phyloP scores from a whole-genome alignment of 2,329 filamentous ascomycete species.

The Pseudogymnoascus sp. region DNA sequence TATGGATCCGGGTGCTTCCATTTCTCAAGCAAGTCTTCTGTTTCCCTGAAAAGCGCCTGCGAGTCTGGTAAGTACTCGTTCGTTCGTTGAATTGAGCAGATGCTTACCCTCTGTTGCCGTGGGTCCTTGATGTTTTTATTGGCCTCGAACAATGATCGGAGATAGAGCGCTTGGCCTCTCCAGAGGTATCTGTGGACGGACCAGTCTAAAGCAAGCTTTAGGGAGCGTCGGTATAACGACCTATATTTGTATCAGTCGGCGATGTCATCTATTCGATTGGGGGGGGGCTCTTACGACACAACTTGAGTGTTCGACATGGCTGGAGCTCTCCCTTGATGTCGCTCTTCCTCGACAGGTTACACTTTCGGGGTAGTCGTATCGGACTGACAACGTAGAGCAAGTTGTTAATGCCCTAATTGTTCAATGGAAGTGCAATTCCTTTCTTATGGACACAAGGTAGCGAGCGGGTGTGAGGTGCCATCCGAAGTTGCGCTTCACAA shows the following conservation, averaged over 20 bases:
- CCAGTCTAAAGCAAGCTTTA: slow-evolving; percentile 95
- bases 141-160: slow-evolving; percentile 88
- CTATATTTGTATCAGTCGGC: slow-evolving; percentile 29
- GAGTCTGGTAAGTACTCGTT: background rate
- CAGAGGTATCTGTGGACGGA: slow-evolving; percentile 85
- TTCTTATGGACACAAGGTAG: background rate
- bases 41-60: slow-evolving; percentile 76
- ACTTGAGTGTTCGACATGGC: slow-evolving; percentile 29
- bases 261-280: background rate
- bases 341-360: background rate
- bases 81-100: background rate
- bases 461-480: background rate
- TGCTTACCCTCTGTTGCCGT: slow-evolving; percentile 69
- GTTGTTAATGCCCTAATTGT: background rate
- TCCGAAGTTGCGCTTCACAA: slow-evolving; percentile 2
- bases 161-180: slow-evolving; percentile 94
- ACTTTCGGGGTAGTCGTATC: background rate
- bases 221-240: slow-evolving; percentile 79
- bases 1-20: slow-evolving; percentile 99
- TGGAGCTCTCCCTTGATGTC: slow-evolving; percentile 3
- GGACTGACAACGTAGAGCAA: background rate
- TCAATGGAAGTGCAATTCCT: slow-evolving; percentile 3
- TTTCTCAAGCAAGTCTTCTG: slow-evolving; percentile 76
- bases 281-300: slow-evolving; percentile 23
- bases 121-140: slow-evolving; percentile 80